These are phyloP conservation scores for Edaphochlamys debaryana DNA, from an alignment of 139 green algal genomes.

Conservation along the genomic window DNA sequence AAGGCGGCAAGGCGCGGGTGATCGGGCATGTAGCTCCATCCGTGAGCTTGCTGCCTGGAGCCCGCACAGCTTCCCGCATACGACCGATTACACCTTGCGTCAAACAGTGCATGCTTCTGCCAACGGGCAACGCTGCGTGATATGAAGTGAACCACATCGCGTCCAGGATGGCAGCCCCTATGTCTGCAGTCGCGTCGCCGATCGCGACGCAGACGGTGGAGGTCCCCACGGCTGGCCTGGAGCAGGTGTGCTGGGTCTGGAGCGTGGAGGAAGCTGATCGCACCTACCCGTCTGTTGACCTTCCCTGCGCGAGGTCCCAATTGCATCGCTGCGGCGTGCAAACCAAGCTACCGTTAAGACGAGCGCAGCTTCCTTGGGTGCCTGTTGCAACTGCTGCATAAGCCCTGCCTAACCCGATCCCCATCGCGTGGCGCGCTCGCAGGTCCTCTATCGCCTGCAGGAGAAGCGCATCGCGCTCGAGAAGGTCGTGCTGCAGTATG, in stretches of 20 bases:
- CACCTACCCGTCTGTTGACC: slow-evolving; percentile 5
- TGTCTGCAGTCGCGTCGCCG: too few species aligned
- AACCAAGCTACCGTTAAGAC: too few species aligned
- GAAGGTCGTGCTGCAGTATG: slow-evolving; percentile 80
- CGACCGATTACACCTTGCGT: too few species aligned
- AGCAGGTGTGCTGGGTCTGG: not conserved
- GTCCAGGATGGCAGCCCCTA: too few species aligned
- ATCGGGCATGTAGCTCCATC: too few species aligned
- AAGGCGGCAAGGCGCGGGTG: too few species aligned
- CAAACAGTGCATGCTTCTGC: too few species aligned
- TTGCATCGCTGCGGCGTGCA: not conserved
- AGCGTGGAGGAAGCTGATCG: slow-evolving; percentile 1
- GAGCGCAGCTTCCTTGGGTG: not conserved
- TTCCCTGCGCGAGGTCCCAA: not conserved
- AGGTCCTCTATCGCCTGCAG: slow-evolving; percentile 75
- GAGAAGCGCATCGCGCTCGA: slow-evolving; percentile 74
- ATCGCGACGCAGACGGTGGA: slow-evolving; percentile 15
- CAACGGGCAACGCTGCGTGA: too few species aligned
- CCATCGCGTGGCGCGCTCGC: not conserved
- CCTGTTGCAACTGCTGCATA: not conserved
- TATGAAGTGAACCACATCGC: too few species aligned
- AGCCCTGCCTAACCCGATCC: not conserved
- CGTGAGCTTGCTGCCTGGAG: too few species aligned
- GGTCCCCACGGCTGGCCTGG: slow-evolving; percentile 8
- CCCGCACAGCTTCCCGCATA: too few species aligned